Conservation (phyloP, 306 rosid species). For the Quercus engelmannii region DNA sequence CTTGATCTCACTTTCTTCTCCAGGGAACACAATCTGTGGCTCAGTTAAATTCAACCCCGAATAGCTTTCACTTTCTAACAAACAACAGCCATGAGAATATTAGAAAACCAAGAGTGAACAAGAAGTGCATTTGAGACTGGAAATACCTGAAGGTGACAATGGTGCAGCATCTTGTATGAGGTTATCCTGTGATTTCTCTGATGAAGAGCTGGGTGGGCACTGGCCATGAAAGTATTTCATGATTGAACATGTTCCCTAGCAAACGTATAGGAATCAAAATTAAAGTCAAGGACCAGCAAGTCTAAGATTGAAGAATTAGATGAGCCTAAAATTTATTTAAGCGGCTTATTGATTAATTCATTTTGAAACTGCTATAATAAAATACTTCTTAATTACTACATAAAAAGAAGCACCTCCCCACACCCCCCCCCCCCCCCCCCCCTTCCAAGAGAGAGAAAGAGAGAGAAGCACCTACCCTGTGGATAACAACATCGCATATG, state of each 20-base stretch:
- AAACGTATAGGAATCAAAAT: constrained; percentile 14
- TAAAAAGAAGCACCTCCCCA: background rate
- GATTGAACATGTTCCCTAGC: constrained; percentile 80
- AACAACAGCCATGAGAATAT: constrained; percentile 15
- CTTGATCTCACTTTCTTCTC: constrained; percentile 36
- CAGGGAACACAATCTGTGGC: constrained; percentile 35
- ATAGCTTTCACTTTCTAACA: constrained; percentile 48
- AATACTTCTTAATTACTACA: background rate
- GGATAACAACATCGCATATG: background rate
- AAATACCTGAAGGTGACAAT: constrained; percentile 61
- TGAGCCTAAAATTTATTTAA: background rate
- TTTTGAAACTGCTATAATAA: background rate
- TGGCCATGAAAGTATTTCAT: constrained; percentile 68
- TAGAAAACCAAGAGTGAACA: constrained; percentile 1
- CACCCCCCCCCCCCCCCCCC: too few relatives aligned
- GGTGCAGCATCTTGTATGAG: constrained; percentile 45
- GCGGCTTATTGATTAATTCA: background rate
- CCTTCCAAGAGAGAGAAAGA: too few relatives aligned
- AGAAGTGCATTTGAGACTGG: constrained; percentile 11
- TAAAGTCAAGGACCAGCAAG: background rate
- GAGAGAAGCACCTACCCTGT: background rate
- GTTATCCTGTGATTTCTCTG: constrained; percentile 37
- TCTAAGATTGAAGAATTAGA: constrained; percentile 11
- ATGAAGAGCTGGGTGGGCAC: constrained; percentile 32
- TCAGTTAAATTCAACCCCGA: constrained; percentile 38